Evolutionary conservation across 192 early-diverging fungal species (phyloP).

Genomic region (Rhizophagus clarus): DNA sequence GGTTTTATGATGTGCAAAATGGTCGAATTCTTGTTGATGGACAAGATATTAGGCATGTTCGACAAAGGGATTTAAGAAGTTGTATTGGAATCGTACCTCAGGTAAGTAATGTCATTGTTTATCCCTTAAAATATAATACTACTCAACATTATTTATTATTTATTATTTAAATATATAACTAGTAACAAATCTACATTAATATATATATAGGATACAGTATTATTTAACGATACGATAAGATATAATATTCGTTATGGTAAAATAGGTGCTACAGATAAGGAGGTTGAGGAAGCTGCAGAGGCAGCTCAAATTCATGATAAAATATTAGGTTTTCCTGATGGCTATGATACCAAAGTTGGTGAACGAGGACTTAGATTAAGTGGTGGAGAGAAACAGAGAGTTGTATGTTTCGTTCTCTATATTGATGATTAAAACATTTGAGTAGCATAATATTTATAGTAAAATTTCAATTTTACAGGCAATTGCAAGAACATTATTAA

Average conservation of each 20-base stretch:
- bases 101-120: constrained; percentile 25
- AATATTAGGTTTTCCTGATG: constrained; percentile 58
- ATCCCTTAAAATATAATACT: neutral
- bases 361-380: constrained; percentile 74
- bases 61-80: constrained; percentile 75
- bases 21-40: constrained; percentile 87
- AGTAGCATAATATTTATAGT: neutral
- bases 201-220: constrained; percentile 61
- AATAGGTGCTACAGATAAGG: constrained; percentile 51
- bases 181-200: neutral
- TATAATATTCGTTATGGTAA: constrained; percentile 72
- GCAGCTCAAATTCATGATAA: constrained; percentile 64
- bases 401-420: constrained; percentile 33
- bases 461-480: constrained; percentile 39
- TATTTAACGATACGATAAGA: constrained; percentile 67
- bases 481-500: constrained; percentile 90
- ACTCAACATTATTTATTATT: too few species aligned
- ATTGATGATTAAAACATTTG: neutral
- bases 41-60: constrained; percentile 74
- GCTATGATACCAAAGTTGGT: constrained; percentile 70
- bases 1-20: constrained; percentile 85
- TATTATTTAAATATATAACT: neutral
- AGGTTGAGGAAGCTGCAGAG: constrained; percentile 56
- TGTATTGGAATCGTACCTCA: constrained; percentile 89
- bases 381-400: constrained; percentile 72